Conservation (phyloP, 2,329 filamentous ascomycete species). For the Diaporthe amygdali region DNA sequence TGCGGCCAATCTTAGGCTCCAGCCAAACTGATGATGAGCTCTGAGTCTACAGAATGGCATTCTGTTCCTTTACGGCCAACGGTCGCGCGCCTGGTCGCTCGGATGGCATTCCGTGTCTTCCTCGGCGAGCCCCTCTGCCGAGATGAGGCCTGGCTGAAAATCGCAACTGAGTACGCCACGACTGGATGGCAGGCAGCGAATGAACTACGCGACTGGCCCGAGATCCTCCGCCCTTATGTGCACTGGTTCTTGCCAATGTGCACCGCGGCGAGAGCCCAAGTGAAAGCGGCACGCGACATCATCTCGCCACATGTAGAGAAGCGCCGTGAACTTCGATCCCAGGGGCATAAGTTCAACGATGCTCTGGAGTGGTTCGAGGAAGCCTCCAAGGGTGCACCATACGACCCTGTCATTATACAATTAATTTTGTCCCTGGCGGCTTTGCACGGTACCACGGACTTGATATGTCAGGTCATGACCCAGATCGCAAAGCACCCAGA, state of each 20-base stretch:
- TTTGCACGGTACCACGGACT: conserved; percentile 47
- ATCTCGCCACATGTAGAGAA: conserved; percentile 39
- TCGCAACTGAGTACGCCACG: conserved; percentile 47
- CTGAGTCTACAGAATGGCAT: background rate
- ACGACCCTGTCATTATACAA: conserved; percentile 41
- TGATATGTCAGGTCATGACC: conserved; percentile 41
- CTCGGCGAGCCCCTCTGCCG: conserved; percentile 49
- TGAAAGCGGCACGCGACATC: conserved; percentile 42
- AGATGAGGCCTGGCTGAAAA: conserved; percentile 51
- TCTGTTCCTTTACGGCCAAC: background rate
- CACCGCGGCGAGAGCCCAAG: conserved; percentile 39
- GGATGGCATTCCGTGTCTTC: conserved; percentile 55
- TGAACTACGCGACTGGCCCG: conserved; percentile 46
- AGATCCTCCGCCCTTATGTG: conserved; percentile 44
- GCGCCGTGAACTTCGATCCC: conserved; percentile 38
- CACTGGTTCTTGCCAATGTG: conserved; percentile 50
- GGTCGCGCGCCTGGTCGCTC: conserved; percentile 50
- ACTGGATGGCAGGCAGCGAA: conserved; percentile 41
- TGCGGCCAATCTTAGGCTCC: too few relatives aligned
- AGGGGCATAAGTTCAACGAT: conserved; percentile 23
- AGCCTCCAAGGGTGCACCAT: conserved; percentile 30
- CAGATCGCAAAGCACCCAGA: conserved; percentile 47
- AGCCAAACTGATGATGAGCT: background rate
- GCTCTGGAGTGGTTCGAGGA: conserved; percentile 47
- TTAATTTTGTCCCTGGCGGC: conserved; percentile 42